Conservation (phyloP, 768 basidiomycete genomes). For the Auriscalpium orientale region DNA sequence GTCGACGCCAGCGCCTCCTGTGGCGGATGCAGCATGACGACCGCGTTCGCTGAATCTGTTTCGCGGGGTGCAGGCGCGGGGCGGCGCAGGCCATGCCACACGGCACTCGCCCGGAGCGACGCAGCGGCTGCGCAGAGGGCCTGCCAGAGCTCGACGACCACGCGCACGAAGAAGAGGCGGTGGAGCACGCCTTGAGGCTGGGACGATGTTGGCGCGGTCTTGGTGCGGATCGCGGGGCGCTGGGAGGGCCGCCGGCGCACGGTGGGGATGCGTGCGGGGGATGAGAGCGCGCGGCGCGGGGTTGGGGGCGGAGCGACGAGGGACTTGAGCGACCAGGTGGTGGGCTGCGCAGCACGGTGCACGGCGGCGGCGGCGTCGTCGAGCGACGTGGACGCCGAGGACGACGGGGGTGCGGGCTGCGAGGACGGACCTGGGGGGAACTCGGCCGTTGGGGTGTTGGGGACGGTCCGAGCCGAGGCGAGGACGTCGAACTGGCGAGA, state of each 20-base stretch:
- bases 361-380: neutral
- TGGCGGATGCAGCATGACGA: neutral
- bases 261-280: conserved; percentile 10
- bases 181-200: conserved; percentile 27
- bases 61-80: neutral
- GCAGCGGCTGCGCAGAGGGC: conserved; percentile 55
- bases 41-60: neutral
- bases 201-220: conserved; percentile 1
- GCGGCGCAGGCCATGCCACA: conserved; percentile 10
- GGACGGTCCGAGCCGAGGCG: conserved; percentile 50
- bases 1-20: neutral
- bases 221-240: conserved; percentile 8
- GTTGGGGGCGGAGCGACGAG: conserved; percentile 15
- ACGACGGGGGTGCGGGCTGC: neutral
- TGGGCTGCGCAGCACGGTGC: neutral
- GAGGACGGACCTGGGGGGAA: conserved; percentile 19
- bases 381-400: neutral
- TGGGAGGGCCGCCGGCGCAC: conserved; percentile 3
- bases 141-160: conserved; percentile 64
- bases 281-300: conserved; percentile 11
- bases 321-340: conserved; percentile 13
- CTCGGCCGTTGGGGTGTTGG: conserved; percentile 45
- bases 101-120: conserved; percentile 26
- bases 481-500: conserved; percentile 79
- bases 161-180: conserved; percentile 64